Conservation (phyloP, 352 stramenopile species). For the Blastocystis sp. region DNA sequence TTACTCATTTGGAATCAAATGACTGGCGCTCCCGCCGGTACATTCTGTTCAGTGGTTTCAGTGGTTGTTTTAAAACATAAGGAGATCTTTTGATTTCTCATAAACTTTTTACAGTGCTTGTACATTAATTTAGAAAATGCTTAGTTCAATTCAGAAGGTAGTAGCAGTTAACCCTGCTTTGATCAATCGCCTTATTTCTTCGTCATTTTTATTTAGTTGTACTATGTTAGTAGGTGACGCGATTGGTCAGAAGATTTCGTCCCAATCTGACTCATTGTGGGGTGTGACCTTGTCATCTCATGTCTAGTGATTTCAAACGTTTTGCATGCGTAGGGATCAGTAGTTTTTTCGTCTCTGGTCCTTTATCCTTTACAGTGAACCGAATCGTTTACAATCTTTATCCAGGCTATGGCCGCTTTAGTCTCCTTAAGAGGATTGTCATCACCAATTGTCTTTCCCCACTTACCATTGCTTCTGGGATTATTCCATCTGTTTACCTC, state of each 20-base stretch:
- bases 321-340: background rate
- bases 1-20: background rate
- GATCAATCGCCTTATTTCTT: background rate
- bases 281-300: background rate
- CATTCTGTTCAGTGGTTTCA: no score
- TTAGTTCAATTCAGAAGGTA: background rate
- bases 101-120: background rate
- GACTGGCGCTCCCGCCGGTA: background rate
- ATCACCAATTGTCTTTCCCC: background rate
- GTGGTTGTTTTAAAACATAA: no score
- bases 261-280: background rate
- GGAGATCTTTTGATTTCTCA: background rate
- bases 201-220: conserved; percentile 9
- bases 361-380: conserved; percentile 3
- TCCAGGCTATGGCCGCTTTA: background rate
- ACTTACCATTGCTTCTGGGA: conserved; percentile 5
- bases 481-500: conserved; percentile 35
- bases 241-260: background rate
- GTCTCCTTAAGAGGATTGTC: background rate
- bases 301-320: conserved; percentile 24
- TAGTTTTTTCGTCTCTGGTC: conserved; percentile 3
- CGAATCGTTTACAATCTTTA: conserved; percentile 31
- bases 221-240: conserved; percentile 26
- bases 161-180: background rate
- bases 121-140: background rate